A percentile compares a stretch with the other conserved stretches of the same genome.
Conservation (phyloP, 2,329 filamentous ascomycete species). For the Aciculosporium take region DNA sequence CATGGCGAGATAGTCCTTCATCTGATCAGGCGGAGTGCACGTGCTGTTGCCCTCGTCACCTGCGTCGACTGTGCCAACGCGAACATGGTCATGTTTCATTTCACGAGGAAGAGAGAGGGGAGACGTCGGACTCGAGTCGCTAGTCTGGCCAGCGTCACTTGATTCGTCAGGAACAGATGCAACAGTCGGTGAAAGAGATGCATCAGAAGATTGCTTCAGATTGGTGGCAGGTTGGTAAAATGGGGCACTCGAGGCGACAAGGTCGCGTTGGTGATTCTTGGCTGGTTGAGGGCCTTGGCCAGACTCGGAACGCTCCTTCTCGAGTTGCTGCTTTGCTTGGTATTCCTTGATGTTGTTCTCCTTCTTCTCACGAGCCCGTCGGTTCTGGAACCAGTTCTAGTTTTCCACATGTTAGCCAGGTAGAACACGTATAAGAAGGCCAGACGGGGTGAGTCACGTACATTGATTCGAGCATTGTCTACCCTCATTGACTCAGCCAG, state of each 20-base stretch:
- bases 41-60: constrained; percentile 7
- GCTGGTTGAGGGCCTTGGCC: constrained; percentile 14
- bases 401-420: neutral
- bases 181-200: constrained; percentile 8
- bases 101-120: neutral
- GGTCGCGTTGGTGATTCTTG: constrained; percentile 19
- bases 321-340: constrained; percentile 22
- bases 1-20: constrained; percentile 10
- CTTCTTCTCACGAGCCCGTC: constrained; percentile 50
- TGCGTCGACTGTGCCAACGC: neutral
- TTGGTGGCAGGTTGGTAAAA: constrained; percentile 19
- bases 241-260: constrained; percentile 27
- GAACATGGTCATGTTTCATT: constrained; percentile 1
- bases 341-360: constrained; percentile 38
- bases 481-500: constrained; percentile 47
- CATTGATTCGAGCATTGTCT: constrained; percentile 51
- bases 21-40: constrained; percentile 6
- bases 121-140: constrained; percentile 13
- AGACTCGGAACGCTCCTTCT: constrained; percentile 19
- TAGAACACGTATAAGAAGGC: neutral
- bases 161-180: constrained; percentile 10
- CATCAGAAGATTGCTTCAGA: constrained; percentile 7
- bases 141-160: constrained; percentile 15
- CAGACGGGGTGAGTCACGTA: constrained; percentile 23
- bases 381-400: constrained; percentile 59